Base-by-base conservation (phyloP, 1,139 yeast species). In the Kodamaea arcana region DNA sequence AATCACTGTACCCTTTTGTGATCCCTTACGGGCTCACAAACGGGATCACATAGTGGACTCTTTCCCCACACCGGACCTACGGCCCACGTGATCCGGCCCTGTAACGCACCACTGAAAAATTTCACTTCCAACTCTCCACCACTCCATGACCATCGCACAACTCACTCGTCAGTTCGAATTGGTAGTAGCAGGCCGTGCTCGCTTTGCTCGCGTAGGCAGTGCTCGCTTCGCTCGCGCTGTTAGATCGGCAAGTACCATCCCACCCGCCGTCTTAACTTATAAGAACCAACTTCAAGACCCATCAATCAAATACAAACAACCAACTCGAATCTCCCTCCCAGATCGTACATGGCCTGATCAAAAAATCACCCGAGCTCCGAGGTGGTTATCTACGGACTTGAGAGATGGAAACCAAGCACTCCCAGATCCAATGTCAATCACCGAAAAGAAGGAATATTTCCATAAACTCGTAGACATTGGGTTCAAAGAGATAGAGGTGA, bases 371-470 rank as follows among this genome's bases (percentile, higher is more conserved):
- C 64, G 61, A 36, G 69, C 74, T 8, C 75, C 75, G 21, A 58
- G 75, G 43, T 69, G 75, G 75, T 60, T 69, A 34, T 65, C 73
- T 24, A 69, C 75, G 13, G 75, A 69, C 49, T 65, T 69, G 35
- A 61, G 75, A 53, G 75, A 69, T 41, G 75, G 75, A 14, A 69
- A 69, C 47, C 75, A 69, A 46, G 59, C 75, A 10, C 62, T 69
- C 37, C 75, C 75, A 12, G 75, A 69, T 45, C 75, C 75, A 10
- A 69, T 69, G 75, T 60, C 72, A 2, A 57, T 69, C 15, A 57
- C 57, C 9, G 73, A 69, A 41, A 69, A 69, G 53, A 68, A 66
- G 44, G 62, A 63, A 33, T 69, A 67, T 43, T 69, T 68, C 44
- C 67, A 66, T 36, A 69, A 69, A 48, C 58, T 69, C 35, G 52